A percentile compares a stretch with the other conserved stretches of the same genome.
Conservation (phyloP, 306 rosid genomes). For the Medicago arabica region DNA sequence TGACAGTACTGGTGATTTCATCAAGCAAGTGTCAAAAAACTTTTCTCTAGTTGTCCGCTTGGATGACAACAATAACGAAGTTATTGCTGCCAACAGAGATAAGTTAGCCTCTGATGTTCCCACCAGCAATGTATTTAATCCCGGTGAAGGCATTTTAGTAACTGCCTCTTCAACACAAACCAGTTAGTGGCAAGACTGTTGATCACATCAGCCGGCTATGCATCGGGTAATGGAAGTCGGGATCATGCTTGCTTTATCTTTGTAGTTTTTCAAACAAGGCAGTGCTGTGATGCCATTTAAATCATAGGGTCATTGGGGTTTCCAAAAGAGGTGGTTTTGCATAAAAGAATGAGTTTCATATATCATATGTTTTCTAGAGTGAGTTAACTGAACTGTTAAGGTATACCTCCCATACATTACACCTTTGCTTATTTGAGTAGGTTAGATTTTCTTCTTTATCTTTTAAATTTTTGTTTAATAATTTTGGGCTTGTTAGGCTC, state of each 20-base stretch:
- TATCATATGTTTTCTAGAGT: neutral
- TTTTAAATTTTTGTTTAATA: neutral
- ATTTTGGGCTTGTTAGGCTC: slow-evolving; percentile 17
- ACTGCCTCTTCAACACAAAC: slow-evolving; percentile 63
- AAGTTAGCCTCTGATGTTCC: slow-evolving; percentile 52
- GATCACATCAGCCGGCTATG: slow-evolving; percentile 20
- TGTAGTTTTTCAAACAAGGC: slow-evolving; percentile 45
- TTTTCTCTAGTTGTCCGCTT: slow-evolving; percentile 78
- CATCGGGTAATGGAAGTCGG: slow-evolving; percentile 35
- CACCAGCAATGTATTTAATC: slow-evolving; percentile 49
- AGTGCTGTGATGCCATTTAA: slow-evolving; percentile 49
- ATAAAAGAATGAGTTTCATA: slow-evolving; percentile 3
- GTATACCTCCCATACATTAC: neutral
- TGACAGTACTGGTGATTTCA: slow-evolving; percentile 56
- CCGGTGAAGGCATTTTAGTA: slow-evolving; percentile 61
- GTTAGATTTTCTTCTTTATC: neutral
- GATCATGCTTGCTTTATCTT: slow-evolving; percentile 45
- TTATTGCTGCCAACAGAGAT: slow-evolving; percentile 49
- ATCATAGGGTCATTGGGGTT: neutral
- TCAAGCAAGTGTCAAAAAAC: slow-evolving; percentile 84
- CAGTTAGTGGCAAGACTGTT: slow-evolving; percentile 45
- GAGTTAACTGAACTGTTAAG: slow-evolving; percentile 5
- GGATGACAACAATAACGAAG: slow-evolving; percentile 67
- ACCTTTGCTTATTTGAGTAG: slow-evolving; percentile 5
- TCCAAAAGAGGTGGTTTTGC: slow-evolving; percentile 5